Evolutionary conservation across 257 asterid genomes (phyloP).

Genomic region (Jacaranda mimosifolia): DNA sequence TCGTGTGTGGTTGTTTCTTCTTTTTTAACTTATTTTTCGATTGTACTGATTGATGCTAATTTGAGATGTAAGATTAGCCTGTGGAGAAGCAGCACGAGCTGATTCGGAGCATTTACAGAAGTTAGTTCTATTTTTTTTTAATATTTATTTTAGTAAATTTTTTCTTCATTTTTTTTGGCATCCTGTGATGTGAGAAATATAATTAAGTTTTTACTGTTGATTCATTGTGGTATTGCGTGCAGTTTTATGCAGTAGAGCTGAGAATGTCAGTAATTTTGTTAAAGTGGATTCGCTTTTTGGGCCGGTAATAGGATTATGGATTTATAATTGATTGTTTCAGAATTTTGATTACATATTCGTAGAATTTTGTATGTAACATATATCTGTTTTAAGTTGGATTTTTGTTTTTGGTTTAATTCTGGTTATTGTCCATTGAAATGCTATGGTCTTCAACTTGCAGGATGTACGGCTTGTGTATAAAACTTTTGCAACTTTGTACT

Average conservation of each 20-base stretch:
- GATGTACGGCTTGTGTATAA: constrained; percentile 87
- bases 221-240: constrained; percentile 42
- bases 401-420: neutral
- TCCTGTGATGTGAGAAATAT: neutral
- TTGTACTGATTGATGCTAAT: constrained; percentile 31
- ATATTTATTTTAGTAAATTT: neutral
- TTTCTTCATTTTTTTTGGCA: neutral
- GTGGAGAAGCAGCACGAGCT: constrained; percentile 95
- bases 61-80: constrained; percentile 55
- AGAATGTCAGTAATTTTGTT: constrained; percentile 83
- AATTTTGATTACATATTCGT: neutral
- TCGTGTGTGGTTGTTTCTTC: neutral
- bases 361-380: neutral
- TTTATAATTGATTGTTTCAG: constrained; percentile 27
- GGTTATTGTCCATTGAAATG: neutral
- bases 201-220: neutral
- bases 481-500: constrained; percentile 85
- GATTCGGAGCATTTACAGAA: constrained; percentile 79
- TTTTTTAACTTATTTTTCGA: neutral
- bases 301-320: constrained; percentile 50
- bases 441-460: constrained; percentile 51
- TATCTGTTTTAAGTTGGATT: neutral
- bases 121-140: constrained; percentile 42
- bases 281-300: constrained; percentile 84
- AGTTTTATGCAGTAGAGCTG: constrained; percentile 88